Evolutionary conservation across 768 basidiomycete genomes (phyloP).

Genomic region (Podaxis rugospora): DNA sequence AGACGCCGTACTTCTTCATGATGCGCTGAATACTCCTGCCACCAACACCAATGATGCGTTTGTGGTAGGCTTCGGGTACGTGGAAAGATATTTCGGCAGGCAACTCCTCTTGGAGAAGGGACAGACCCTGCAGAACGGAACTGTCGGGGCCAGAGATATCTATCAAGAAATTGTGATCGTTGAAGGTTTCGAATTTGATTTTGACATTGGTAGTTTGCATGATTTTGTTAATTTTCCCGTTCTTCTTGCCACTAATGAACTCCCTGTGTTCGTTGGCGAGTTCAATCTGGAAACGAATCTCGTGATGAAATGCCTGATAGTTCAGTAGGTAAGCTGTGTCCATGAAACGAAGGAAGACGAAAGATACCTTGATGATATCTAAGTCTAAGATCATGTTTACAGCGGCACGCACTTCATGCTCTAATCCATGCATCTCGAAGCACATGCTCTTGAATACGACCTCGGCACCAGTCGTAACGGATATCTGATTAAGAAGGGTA

Average conservation of each 20-base stretch:
- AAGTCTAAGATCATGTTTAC: constrained; percentile 85
- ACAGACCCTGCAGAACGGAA: constrained; percentile 84
- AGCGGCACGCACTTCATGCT: constrained; percentile 85
- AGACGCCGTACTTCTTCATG: constrained; percentile 99
- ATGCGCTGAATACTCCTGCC: constrained; percentile 98
- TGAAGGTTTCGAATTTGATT: constrained; percentile 99
- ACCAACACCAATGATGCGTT: constrained; percentile 97
- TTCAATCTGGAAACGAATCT: constrained; percentile 98
- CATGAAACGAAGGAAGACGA: constrained; percentile 5
- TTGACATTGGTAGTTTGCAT: constrained; percentile 97
- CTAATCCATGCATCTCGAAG: constrained; percentile 94
- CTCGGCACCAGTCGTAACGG: constrained; percentile 84
- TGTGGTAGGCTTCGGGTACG: constrained; percentile 97
- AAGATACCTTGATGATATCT: constrained; percentile 81
- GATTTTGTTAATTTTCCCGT: constrained; percentile 99
- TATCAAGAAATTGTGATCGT: constrained; percentile 92
- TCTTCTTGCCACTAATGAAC: constrained; percentile 99
- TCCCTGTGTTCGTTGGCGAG: constrained; percentile 97
- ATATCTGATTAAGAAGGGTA: constrained; percentile 81
- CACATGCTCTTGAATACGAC: constrained; percentile 96
- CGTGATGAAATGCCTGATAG: constrained; percentile 83
- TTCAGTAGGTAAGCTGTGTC: no score
- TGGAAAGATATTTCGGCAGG: constrained; percentile 99
- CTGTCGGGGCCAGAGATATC: constrained; percentile 83
- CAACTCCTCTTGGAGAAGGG: constrained; percentile 92